Conservation (phyloP, 805 yeast genomes). For the Tetrapisispora pingtungensis region DNA sequence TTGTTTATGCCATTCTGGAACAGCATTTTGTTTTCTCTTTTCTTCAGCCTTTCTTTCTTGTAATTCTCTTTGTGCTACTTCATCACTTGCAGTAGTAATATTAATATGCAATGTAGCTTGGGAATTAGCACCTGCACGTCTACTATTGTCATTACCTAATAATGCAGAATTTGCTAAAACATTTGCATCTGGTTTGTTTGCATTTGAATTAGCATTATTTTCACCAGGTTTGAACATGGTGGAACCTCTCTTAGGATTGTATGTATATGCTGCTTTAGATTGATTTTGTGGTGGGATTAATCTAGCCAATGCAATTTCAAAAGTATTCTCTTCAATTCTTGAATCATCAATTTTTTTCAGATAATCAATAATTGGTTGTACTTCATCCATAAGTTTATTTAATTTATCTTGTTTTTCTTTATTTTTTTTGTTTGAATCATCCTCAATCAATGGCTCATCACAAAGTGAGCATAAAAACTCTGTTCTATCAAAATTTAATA, state of each 20-base stretch:
- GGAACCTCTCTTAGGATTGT: slow-evolving; percentile 38
- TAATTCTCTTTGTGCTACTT: slow-evolving; percentile 55
- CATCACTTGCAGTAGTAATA: slow-evolving; percentile 79
- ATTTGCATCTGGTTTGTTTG: slow-evolving; percentile 7
- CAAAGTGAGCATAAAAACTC: slow-evolving; percentile 82
- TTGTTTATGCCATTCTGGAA: slow-evolving; percentile 93
- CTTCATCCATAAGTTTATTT: slow-evolving; percentile 76
- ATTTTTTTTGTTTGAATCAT: slow-evolving; percentile 77
- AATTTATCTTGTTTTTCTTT: slow-evolving; percentile 70
- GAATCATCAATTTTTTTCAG: slow-evolving; percentile 75
- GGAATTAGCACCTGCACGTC: slow-evolving; percentile 48
- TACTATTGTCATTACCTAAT: slow-evolving; percentile 33
- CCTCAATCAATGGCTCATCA: slow-evolving; percentile 68
- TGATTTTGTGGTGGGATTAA: slow-evolving; percentile 77
- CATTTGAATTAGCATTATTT: slow-evolving; percentile 7
- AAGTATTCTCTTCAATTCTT: slow-evolving; percentile 76
- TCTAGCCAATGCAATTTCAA: slow-evolving; percentile 71
- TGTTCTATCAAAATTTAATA: slow-evolving; percentile 68
- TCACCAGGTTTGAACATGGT: slow-evolving; percentile 36
- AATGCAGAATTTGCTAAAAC: slow-evolving; percentile 15
- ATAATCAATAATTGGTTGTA: slow-evolving; percentile 77
- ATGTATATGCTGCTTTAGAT: slow-evolving; percentile 59
- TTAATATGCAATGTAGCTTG: slow-evolving; percentile 86
- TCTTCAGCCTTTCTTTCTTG: slow-evolving; percentile 56
- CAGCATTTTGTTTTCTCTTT: slow-evolving; percentile 80